phyloP scores from a whole-genome alignment of 1,139 yeast species.

The Lodderomyces elongisporus region DNA sequence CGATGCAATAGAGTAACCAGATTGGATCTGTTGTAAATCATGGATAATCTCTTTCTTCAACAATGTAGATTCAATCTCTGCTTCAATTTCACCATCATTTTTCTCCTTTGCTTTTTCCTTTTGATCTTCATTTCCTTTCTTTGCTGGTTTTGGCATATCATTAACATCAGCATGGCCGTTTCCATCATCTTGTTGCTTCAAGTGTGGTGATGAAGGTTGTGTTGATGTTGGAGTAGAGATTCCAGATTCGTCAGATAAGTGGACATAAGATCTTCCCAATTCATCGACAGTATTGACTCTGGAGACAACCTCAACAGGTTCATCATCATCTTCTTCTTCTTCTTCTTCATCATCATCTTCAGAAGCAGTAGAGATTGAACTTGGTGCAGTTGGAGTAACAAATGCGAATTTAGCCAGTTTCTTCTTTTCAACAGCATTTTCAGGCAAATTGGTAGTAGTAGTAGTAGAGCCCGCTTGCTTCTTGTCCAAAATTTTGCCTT shows the following conservation, averaged over 20 bases:
- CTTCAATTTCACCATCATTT: slow-evolving; percentile 26
- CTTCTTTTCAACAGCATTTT: no score
- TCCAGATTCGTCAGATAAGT: slow-evolving; percentile 42
- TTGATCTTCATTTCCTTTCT: slow-evolving; percentile 11
- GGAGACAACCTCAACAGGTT: slow-evolving; percentile 8
- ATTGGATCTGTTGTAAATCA: slow-evolving; percentile 27
- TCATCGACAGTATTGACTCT: slow-evolving; percentile 19
- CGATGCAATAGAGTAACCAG: slow-evolving; percentile 31
- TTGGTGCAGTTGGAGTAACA: background rate
- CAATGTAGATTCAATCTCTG: slow-evolving; percentile 39
- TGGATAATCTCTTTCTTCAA: slow-evolving; percentile 34
- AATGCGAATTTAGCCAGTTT: background rate
- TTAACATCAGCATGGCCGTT: slow-evolving; percentile 22
- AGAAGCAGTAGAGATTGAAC: background rate
- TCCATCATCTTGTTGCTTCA: slow-evolving; percentile 11
- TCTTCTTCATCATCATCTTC: background rate
- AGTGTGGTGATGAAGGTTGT: slow-evolving; percentile 10
- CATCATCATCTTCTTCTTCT: slow-evolving; percentile 10
- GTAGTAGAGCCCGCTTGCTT: slow-evolving; percentile 4
- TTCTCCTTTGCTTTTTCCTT: slow-evolving; percentile 15
- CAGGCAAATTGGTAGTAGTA: no score
- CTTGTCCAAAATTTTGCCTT: slow-evolving; percentile 16
- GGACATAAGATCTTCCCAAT: slow-evolving; percentile 48
- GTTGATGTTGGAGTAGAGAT: slow-evolving; percentile 18
- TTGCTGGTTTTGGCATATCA: slow-evolving; percentile 6